Evolutionary conservation across 2,329 filamentous ascomycete species (phyloP).

Genomic region (Penicillium sp.): DNA sequence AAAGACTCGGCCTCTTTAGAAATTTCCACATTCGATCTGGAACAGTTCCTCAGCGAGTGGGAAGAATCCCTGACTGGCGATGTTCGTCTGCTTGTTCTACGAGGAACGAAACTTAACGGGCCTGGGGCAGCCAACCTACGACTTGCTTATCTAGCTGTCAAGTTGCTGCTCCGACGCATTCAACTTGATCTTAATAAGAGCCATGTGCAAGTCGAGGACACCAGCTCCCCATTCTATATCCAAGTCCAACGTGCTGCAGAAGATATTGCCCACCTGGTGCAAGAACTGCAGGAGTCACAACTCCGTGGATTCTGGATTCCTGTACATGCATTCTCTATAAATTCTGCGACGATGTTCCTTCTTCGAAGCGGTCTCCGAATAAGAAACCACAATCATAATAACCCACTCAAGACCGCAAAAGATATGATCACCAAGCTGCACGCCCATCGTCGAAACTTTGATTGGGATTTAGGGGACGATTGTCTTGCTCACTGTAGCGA

Average conservation of each 20-base stretch:
- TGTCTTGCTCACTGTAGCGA: conserved; percentile 53
- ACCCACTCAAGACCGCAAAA: conserved; percentile 46
- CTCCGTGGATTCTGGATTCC: conserved; percentile 55
- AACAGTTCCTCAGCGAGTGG: conserved; percentile 43
- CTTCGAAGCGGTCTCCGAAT: conserved; percentile 33
- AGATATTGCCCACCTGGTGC: conserved; percentile 51
- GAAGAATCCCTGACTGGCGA: conserved; percentile 43
- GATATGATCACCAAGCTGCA: conserved; percentile 45
- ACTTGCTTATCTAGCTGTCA: conserved; percentile 52
- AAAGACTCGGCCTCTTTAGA: conserved; percentile 21
- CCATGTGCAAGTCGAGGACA: conserved; percentile 1
- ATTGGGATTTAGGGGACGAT: conserved; percentile 55
- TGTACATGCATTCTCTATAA: conserved; percentile 50
- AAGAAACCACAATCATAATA: conserved; percentile 20
- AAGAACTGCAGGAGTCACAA: conserved; percentile 47
- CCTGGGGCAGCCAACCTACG: conserved; percentile 55
- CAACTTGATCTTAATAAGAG: conserved; percentile 40
- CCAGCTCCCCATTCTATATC: conserved; percentile 21
- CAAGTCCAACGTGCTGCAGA: conserved; percentile 50
- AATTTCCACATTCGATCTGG: conserved; percentile 33
- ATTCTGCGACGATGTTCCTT: conserved; percentile 53
- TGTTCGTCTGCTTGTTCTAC: conserved; percentile 44
- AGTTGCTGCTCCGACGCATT: conserved; percentile 51
- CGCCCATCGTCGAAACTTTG: conserved; percentile 39
- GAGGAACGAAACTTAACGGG: conserved; percentile 43